Percentiles rank a stretch among this genome's conserved stretches.
Conservation (phyloP, 305 asterid species). For the Rubia peregrina region DNA sequence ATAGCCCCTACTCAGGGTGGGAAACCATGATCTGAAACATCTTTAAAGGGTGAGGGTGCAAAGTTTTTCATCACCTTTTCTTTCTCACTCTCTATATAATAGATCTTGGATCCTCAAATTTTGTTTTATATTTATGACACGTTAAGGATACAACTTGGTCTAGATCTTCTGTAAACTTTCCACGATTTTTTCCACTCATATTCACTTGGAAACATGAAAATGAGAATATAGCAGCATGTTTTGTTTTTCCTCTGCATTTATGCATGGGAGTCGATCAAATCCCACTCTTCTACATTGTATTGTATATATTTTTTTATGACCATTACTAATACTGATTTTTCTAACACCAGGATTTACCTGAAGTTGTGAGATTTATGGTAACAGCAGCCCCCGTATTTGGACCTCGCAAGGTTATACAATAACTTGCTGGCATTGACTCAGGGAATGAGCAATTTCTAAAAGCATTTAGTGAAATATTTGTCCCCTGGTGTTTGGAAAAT, state of each 20-base stretch:
- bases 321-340: constrained; percentile 13
- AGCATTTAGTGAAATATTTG: constrained; percentile 47
- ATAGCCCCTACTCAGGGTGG: constrained; percentile 48
- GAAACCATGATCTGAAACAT: constrained; percentile 51
- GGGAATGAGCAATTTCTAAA: constrained; percentile 48
- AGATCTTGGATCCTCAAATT: not conserved
- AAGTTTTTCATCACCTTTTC: constrained; percentile 11
- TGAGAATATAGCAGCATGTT: not conserved
- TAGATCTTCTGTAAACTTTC: not conserved
- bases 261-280: constrained; percentile 3
- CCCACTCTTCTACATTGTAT: not conserved
- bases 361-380: constrained; percentile 55
- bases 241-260: not conserved
- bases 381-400: constrained; percentile 66
- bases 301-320: not conserved
- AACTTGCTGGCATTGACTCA: constrained; percentile 38
- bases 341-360: constrained; percentile 67
- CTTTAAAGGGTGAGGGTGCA: constrained; percentile 45
- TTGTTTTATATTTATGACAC: not conserved
- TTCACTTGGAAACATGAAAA: constrained; percentile 1
- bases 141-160: not conserved
- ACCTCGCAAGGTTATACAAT: constrained; percentile 57
- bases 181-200: not conserved
- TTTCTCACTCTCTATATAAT: not conserved
- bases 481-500: constrained; percentile 79